A percentile compares a stretch with the other conserved stretches of the same genome.
phyloP scores from a whole-genome alignment of 2,329 filamentous ascomycete species.

The Clonostachys byssicola region DNA sequence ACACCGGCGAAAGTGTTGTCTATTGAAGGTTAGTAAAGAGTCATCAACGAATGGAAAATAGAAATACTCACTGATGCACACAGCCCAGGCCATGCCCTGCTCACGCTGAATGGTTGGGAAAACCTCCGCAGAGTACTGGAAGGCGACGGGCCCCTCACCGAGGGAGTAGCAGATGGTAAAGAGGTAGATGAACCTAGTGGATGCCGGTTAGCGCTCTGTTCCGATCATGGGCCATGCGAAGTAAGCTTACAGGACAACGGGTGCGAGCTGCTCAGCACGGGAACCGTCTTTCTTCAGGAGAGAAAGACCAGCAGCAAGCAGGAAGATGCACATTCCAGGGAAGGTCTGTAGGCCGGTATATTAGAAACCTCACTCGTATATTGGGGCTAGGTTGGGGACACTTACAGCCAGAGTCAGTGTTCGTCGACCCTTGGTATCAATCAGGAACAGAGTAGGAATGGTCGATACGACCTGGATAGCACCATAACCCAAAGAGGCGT shows the following conservation, averaged over 20 bases:
- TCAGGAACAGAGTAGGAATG: conserved; percentile 18
- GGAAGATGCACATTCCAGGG: conserved; percentile 23
- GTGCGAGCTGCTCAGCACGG: conserved; percentile 15
- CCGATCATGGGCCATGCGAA: not conserved
- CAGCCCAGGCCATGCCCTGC: conserved; percentile 31
- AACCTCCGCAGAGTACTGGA: conserved; percentile 30
- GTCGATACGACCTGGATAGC: conserved; percentile 24
- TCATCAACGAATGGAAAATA: not conserved
- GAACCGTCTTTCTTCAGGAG: conserved; percentile 15
- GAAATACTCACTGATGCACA: conserved; percentile 22
- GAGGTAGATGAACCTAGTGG: conserved; percentile 23
- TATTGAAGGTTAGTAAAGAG: too few relatives aligned
- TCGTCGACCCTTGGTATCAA: conserved; percentile 15
- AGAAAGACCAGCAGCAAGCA: conserved; percentile 22
- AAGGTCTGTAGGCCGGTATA: conserved; percentile 16
- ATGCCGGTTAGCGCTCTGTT: not conserved
- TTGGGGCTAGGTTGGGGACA: not conserved
- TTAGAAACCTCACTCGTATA: not conserved
- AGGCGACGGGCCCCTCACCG: conserved; percentile 28
- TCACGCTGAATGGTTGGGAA: conserved; percentile 30
- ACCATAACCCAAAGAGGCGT: conserved; percentile 24
- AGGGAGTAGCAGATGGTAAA: conserved; percentile 28
- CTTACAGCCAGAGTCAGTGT: conserved; percentile 12
- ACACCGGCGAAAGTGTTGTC: conserved; percentile 28
- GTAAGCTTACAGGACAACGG: conserved; percentile 17